Evolutionary conservation across 139 green algal genomes (phyloP).

Genomic region (Axilococcus clingmanii): DNA sequence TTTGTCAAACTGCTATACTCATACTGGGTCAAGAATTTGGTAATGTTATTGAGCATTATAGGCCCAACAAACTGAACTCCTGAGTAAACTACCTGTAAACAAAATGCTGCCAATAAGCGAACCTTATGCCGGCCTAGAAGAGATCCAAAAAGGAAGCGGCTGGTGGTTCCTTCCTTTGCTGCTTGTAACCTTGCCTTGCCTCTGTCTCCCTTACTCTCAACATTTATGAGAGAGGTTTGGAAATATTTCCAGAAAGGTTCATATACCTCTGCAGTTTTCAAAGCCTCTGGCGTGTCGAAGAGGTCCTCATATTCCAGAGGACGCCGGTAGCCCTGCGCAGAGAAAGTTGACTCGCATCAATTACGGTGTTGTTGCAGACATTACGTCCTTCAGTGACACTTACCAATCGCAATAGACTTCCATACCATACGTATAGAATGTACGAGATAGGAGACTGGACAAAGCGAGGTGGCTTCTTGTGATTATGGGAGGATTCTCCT

Average conservation of each 20-base stretch:
- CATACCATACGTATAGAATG: conserved; percentile 15
- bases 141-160: conserved; percentile 9
- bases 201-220: not conserved
- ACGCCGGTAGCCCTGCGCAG: conserved; percentile 16
- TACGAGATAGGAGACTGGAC: conserved; percentile 9
- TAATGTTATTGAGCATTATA: conserved; percentile 34
- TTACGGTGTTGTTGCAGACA: not conserved
- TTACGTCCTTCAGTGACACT: not conserved
- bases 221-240: not conserved
- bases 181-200: not conserved
- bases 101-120: conserved; percentile 13
- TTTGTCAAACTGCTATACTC: conserved; percentile 1
- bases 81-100: conserved; percentile 27
- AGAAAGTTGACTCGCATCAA: not conserved
- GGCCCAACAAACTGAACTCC: conserved; percentile 32
- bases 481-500: not conserved
- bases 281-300: conserved; percentile 11
- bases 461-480: no score
- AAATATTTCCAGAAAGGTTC: conserved; percentile 6
- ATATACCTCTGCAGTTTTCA: conserved; percentile 11
- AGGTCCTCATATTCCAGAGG: conserved; percentile 25
- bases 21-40: conserved; percentile 14
- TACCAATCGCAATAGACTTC: conserved; percentile 4
- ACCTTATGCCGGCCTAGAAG: conserved; percentile 11
- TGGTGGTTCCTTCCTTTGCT: conserved; percentile 9